phyloP scores from a whole-genome alignment of 257 asterid genomes.

The Penstemon newberryi region DNA sequence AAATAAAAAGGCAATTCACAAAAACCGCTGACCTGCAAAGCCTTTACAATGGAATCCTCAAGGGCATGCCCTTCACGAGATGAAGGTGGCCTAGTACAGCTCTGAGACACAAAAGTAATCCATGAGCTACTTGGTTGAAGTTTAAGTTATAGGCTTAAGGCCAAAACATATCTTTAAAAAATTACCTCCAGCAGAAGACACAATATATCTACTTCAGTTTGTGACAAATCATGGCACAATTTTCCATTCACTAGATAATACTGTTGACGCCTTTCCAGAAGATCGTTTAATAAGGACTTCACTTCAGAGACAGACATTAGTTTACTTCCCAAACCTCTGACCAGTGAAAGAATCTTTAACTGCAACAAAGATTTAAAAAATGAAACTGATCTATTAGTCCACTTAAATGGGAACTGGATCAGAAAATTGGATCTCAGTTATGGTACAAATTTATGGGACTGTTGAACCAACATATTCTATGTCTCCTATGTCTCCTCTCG shows the following conservation, averaged over 20 bases:
- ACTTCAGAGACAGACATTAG: constrained; percentile 51
- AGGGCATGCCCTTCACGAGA: constrained; percentile 38
- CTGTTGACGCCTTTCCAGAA: constrained; percentile 53
- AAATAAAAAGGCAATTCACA: constrained; percentile 7
- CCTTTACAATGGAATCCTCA: constrained; percentile 52
- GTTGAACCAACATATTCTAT: neutral
- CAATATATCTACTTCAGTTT: constrained; percentile 58
- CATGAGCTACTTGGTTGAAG: constrained; percentile 5
- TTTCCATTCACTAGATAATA: constrained; percentile 41
- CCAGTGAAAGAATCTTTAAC: constrained; percentile 66
- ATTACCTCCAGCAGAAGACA: constrained; percentile 83
- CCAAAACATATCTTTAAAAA: constrained; percentile 13
- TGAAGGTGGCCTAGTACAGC: constrained; percentile 46
- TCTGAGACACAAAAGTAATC: constrained; percentile 41
- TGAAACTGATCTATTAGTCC: constrained; percentile 5
- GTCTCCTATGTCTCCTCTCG: neutral
- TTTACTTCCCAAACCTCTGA: constrained; percentile 67
- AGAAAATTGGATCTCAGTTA: neutral
- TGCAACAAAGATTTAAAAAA: constrained; percentile 42
- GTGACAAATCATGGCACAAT: constrained; percentile 44
- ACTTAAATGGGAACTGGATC: constrained; percentile 14
- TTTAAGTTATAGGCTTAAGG: constrained; percentile 11
- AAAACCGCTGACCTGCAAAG: constrained; percentile 58
- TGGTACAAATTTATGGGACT: constrained; percentile 1
- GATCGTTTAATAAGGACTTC: constrained; percentile 54